Conservation (phyloP, 2,329 filamentous ascomycete genomes). For the Claviceps quebecensis region DNA sequence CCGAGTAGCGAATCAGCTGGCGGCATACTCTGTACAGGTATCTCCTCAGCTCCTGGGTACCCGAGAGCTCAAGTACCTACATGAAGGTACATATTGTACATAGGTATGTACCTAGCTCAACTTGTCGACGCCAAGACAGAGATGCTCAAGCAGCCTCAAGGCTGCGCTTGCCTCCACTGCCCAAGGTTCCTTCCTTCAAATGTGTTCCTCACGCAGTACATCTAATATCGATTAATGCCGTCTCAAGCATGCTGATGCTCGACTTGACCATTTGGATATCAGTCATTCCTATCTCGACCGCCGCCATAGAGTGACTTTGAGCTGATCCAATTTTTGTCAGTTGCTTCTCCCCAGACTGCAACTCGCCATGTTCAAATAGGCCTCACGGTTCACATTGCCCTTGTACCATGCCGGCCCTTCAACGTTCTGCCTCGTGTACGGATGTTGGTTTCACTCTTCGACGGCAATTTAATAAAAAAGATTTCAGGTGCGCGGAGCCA, state of each 20-base stretch:
- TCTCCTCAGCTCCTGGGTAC: no score
- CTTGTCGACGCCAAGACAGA: not conserved
- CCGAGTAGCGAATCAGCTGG: no score
- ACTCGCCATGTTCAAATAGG: not conserved
- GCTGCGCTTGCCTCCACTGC: not conserved
- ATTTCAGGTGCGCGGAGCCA: conserved; percentile 46
- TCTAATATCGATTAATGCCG: not conserved
- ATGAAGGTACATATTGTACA: no score
- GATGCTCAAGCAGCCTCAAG: not conserved
- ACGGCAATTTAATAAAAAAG: conserved; percentile 56
- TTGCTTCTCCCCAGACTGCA: not conserved
- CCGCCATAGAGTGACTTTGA: not conserved
- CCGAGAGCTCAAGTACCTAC: no score
- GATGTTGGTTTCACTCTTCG: conserved; percentile 65
- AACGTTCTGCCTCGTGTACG: conserved; percentile 33
- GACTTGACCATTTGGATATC: not conserved
- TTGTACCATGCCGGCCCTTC: conserved; percentile 25
- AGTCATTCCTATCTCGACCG: not conserved
- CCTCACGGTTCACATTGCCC: not conserved
- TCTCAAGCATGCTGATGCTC: not conserved
- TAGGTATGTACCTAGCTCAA: not conserved
- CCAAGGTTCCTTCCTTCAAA: not conserved
- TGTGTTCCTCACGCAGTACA: not conserved
- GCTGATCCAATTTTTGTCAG: not conserved
- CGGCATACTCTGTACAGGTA: no score